Evolutionary conservation across 331 rosid species (phyloP).

Genomic region (Dryas integrifolia): DNA sequence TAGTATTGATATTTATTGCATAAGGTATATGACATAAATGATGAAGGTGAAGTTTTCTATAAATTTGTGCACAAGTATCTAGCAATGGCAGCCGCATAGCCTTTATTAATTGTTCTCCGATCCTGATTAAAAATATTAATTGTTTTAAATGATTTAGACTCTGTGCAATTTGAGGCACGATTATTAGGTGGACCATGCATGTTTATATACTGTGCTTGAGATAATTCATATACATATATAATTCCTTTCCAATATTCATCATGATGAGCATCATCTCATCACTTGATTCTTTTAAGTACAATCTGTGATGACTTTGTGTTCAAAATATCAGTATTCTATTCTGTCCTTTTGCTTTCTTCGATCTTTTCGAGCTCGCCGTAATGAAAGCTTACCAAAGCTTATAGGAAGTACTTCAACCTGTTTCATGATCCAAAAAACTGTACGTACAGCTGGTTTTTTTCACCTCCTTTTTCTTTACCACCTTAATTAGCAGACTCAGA

Average conservation of each 20-base stretch:
- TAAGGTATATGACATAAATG: no score
- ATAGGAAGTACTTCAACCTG: not conserved
- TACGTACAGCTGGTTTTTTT: no score
- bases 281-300: constrained; percentile 37
- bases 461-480: no score
- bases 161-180: constrained; percentile 19
- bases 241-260: constrained; percentile 50
- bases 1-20: no score
- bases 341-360: not conserved
- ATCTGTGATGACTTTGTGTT: constrained; percentile 16
- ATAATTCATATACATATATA: constrained; percentile 19
- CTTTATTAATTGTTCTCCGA: no score
- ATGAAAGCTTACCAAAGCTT: not conserved
- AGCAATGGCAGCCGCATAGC: not conserved
- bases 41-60: no score
- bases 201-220: constrained; percentile 24
- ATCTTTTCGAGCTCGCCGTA: not conserved
- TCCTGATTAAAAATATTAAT: not conserved
- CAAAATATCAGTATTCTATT: constrained; percentile 32
- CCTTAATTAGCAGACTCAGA: no score
- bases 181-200: constrained; percentile 47
- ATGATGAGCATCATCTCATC: constrained; percentile 51
- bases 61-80: no score
- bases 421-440: not conserved
- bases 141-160: not conserved